Evolutionary conservation across 2,329 filamentous ascomycete species (phyloP).

Genomic region (Colletotrichum sojae): DNA sequence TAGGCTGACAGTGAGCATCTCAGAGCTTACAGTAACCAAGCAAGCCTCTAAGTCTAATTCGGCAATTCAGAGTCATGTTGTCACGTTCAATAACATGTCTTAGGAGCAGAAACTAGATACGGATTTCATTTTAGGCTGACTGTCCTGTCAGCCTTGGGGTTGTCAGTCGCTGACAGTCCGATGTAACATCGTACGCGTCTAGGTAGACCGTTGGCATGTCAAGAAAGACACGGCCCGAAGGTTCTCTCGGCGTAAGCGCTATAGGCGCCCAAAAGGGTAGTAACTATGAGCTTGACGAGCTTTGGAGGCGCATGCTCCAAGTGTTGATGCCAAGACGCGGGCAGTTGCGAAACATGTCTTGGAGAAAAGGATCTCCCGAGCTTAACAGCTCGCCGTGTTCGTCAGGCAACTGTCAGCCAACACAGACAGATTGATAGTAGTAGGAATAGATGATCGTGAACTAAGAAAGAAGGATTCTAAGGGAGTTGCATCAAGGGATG

Average conservation of each 20-base stretch:
- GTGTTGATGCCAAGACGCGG: constrained; percentile 17
- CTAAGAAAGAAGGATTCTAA: background rate
- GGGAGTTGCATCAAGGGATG: background rate
- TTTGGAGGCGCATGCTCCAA: background rate
- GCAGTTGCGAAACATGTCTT: background rate
- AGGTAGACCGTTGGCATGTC: background rate
- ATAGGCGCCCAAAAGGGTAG: constrained; percentile 3
- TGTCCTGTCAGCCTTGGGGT: too few relatives aligned
- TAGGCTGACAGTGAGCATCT: too few relatives aligned
- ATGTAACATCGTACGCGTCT: constrained; percentile 18
- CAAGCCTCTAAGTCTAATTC: too few relatives aligned
- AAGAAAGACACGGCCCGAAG: background rate
- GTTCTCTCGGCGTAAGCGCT: constrained; percentile 29
- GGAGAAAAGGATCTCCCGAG: background rate
- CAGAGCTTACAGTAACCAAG: too few relatives aligned
- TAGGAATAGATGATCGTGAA: background rate
- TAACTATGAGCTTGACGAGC: background rate
- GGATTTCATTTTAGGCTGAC: too few relatives aligned
- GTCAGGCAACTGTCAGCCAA: too few relatives aligned
- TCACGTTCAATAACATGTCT: too few relatives aligned
- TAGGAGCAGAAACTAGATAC: too few relatives aligned
- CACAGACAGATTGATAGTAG: background rate
- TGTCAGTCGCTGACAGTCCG: background rate
- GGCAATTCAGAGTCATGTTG: too few relatives aligned
- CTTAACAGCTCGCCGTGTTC: background rate